Conservation (phyloP, 176 grass and related monocot genomes). For the Areca catechu region DNA sequence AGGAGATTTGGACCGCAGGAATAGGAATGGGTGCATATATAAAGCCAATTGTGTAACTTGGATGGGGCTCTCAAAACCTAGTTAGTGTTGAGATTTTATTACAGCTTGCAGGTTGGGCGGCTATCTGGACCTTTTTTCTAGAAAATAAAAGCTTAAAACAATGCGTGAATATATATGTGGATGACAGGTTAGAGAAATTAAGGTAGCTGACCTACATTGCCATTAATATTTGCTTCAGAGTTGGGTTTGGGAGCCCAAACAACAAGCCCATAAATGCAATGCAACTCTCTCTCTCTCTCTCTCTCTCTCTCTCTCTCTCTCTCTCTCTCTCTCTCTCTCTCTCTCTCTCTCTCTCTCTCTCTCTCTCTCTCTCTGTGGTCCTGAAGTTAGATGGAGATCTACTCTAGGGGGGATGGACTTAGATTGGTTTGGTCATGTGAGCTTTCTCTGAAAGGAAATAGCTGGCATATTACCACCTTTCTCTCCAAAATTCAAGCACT, state of each 20-base stretch:
- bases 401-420: background rate
- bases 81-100: too few relatives aligned
- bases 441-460: background rate
- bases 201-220: background rate
- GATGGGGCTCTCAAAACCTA: too few relatives aligned
- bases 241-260: background rate
- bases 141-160: background rate
- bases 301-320: background rate
- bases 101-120: too few relatives aligned
- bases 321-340: background rate
- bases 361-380: background rate
- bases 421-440: background rate
- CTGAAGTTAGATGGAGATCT: background rate
- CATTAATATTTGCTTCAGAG: conserved; percentile 4
- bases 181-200: background rate
- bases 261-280: background rate
- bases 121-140: background rate
- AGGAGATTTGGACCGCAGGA: too few relatives aligned
- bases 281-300: conserved; percentile 1
- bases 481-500: too few relatives aligned
- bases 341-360: background rate
- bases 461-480: too few relatives aligned
- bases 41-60: too few relatives aligned
- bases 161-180: background rate
- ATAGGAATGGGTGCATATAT: too few relatives aligned